These are phyloP conservation scores for Macrophomina phaseolina DNA, from an alignment of 2,329 filamentous ascomycete species.

Conservation along the genomic window DNA sequence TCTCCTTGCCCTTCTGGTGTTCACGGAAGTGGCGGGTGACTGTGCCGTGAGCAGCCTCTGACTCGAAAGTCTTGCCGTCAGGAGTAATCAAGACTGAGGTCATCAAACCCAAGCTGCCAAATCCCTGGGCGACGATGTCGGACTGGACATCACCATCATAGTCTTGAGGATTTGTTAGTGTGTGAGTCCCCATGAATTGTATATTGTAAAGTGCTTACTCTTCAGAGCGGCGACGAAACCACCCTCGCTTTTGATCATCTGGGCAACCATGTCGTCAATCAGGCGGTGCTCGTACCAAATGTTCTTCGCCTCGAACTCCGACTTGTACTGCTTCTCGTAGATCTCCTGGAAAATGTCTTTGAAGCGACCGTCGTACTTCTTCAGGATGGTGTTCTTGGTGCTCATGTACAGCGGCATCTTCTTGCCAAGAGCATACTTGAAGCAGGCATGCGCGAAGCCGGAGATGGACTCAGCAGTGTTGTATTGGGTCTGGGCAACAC, in stretches of 20 bases:
- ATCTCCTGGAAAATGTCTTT: slow-evolving; percentile 99
- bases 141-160: slow-evolving; percentile 99
- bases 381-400: slow-evolving; percentile 99
- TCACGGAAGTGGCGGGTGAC: slow-evolving; percentile 98
- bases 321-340: slow-evolving; percentile 86
- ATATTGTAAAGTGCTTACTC: slow-evolving; percentile 65
- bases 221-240: slow-evolving; percentile 98
- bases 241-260: slow-evolving; percentile 99
- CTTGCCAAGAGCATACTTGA: slow-evolving; percentile 93
- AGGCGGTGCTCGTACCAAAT: slow-evolving; percentile 99
- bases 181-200: slow-evolving; percentile 25
- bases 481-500: slow-evolving; percentile 94
- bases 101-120: slow-evolving; percentile 97
- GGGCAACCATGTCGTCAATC: slow-evolving; percentile 99
- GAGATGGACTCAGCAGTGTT: slow-evolving; percentile 96
- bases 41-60: slow-evolving; percentile 96
- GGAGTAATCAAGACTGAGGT: slow-evolving; percentile 97
- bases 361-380: slow-evolving; percentile 98
- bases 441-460: slow-evolving; percentile 93
- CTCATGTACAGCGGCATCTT: slow-evolving; percentile 96
- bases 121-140: slow-evolving; percentile 97
- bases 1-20: slow-evolving; percentile 97
- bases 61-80: slow-evolving; percentile 95
- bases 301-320: slow-evolving; percentile 84
- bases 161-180: slow-evolving; percentile 62